These are phyloP conservation scores for Durusdinium trenchii DNA, from an alignment of 73 alveolate genomes.

Conservation along the genomic window DNA sequence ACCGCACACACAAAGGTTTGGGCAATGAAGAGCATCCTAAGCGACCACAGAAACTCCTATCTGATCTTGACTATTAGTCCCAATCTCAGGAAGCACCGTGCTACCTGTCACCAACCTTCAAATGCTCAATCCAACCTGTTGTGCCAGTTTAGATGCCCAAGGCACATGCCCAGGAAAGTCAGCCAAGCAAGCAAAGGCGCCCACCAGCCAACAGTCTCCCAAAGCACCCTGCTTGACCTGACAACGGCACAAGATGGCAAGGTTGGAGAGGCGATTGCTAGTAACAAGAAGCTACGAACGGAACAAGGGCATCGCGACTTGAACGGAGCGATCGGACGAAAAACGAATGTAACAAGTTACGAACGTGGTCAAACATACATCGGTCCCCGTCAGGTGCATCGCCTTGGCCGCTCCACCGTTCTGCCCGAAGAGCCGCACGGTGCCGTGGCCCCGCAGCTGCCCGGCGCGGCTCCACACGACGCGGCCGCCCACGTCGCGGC, in stretches of 20 bases:
- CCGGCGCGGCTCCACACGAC: conserved; percentile 49
- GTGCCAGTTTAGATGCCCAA: background rate
- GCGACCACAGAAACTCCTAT: background rate
- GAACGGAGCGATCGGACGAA: background rate
- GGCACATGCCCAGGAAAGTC: conserved; percentile 50
- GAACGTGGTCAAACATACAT: too few relatives aligned
- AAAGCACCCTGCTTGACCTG: conserved; percentile 54
- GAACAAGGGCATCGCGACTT: too few relatives aligned
- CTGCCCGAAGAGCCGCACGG: conserved; percentile 16
- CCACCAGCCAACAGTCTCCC: conserved; percentile 61
- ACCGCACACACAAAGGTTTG: too few relatives aligned
- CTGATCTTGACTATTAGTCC: background rate
- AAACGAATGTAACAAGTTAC: background rate
- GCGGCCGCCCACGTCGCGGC: background rate
- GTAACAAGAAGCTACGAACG: background rate
- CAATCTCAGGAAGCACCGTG: background rate
- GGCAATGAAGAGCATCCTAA: background rate
- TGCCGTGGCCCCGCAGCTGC: conserved; percentile 54
- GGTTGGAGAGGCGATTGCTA: background rate
- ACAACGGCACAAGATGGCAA: background rate
- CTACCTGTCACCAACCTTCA: background rate
- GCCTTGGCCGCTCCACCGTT: conserved; percentile 12
- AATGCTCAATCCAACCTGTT: background rate
- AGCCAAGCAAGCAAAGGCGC: conserved; percentile 50
- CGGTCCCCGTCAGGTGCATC: too few relatives aligned